phyloP scores from a whole-genome alignment of 768 basidiomycete species.

The Suillus tomentosus region DNA sequence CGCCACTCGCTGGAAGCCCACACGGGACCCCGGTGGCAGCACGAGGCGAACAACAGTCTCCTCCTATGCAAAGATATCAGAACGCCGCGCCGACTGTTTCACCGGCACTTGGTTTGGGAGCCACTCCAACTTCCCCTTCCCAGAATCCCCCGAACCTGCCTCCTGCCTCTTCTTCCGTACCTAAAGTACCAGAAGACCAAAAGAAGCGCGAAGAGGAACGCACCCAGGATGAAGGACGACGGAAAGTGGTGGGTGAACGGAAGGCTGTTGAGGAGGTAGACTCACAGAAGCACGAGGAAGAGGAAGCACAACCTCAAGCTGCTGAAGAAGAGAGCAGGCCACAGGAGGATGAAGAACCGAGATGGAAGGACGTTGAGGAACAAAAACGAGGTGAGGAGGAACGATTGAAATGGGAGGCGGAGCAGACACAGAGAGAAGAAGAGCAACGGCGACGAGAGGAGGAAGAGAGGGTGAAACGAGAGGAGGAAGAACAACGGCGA shows the following conservation, averaged over 20 bases:
- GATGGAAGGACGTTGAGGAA: conserved; percentile 27
- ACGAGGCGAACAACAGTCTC: neutral
- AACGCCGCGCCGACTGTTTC: conserved; percentile 3
- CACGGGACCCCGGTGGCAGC: neutral
- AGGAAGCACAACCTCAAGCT: conserved; percentile 12
- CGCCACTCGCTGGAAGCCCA: conserved; percentile 11
- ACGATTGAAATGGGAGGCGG: conserved; percentile 15
- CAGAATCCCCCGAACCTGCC: conserved; percentile 7
- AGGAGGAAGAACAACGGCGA: too few relatives aligned
- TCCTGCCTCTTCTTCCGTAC: conserved; percentile 18
- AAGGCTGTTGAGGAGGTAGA: conserved; percentile 19
- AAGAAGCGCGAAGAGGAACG: conserved; percentile 48
- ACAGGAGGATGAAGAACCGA: conserved; percentile 16
- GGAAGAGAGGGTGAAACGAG: conserved; percentile 23
- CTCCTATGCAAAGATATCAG: neutral
- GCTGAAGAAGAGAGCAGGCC: conserved; percentile 35
- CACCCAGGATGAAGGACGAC: conserved; percentile 11
- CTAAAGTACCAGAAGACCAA: conserved; percentile 35
- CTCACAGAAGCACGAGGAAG: conserved; percentile 15
- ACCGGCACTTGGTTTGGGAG: conserved; percentile 10
- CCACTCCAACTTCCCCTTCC: conserved; percentile 11
- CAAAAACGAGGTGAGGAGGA: conserved; percentile 23
- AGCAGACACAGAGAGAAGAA: conserved; percentile 18
- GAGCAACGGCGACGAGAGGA: conserved; percentile 43
- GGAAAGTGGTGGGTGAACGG: conserved; percentile 32